phyloP scores from a whole-genome alignment of 768 basidiomycete genomes.

The Atractiella rhizophila region DNA sequence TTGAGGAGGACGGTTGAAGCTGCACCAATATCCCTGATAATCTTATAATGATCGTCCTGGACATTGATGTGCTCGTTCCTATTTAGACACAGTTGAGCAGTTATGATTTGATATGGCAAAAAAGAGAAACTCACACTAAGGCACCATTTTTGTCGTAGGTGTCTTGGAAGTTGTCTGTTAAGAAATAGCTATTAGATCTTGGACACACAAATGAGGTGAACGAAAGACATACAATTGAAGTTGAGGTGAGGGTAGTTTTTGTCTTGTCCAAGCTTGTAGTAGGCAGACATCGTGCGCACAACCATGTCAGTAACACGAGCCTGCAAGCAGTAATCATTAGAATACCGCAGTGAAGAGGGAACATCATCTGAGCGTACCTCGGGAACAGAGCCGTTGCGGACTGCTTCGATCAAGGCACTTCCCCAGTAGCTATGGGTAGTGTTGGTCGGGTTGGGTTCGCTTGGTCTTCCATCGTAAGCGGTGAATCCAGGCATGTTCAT shows the following conservation, averaged over 20 bases:
- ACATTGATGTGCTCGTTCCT: conserved; percentile 31
- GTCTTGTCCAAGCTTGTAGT: conserved; percentile 27
- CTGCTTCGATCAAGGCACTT: conserved; percentile 22
- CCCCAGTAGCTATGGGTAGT: conserved; percentile 9
- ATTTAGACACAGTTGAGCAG: too few species aligned
- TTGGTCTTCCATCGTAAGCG: too few species aligned
- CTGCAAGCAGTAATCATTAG: conserved; percentile 23
- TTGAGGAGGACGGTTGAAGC: conserved; percentile 53
- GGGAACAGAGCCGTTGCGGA: conserved; percentile 46
- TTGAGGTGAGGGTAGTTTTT: conserved; percentile 37
- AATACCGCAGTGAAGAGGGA: conserved; percentile 29
- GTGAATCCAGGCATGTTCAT: neutral
- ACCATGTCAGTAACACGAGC: conserved; percentile 25
- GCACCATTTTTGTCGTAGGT: too few species aligned
- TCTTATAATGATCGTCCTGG: conserved; percentile 37
- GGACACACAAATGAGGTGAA: too few species aligned
- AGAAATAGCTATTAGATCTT: too few species aligned
- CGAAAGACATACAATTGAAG: conserved; percentile 28
- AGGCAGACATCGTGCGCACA: conserved; percentile 29
- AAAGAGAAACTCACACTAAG: too few species aligned
- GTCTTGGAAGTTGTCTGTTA: too few species aligned
- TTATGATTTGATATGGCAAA: too few species aligned
- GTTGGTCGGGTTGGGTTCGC: too few species aligned
- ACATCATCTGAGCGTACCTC: conserved; percentile 36
- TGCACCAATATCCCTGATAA: conserved; percentile 47